Evolutionary conservation across 2,329 filamentous ascomycete genomes (phyloP).

Genomic region (Karstenula rhodostoma): DNA sequence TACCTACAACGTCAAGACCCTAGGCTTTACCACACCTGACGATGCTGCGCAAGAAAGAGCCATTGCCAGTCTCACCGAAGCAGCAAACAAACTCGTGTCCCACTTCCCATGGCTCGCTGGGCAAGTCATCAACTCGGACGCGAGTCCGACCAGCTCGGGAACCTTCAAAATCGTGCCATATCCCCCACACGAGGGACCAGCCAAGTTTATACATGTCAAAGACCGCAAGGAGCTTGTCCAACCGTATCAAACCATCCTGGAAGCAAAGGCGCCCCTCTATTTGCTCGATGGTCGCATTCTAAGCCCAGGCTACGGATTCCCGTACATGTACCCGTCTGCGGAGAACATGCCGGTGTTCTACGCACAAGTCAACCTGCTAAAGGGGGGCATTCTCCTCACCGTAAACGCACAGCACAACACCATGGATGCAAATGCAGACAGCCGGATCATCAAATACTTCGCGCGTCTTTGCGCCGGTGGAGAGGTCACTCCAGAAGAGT

Average conservation of each 20-base stretch:
- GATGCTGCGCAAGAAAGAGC: conserved; percentile 6
- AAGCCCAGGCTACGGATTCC: conserved; percentile 3
- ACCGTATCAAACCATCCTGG: neutral
- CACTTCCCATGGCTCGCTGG: conserved; percentile 5
- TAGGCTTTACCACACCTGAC: neutral
- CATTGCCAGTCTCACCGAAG: neutral
- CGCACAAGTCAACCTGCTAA: neutral
- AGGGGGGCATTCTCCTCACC: conserved; percentile 4
- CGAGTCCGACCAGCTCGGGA: neutral
- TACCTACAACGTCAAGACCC: conserved; percentile 3
- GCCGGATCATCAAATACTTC: conserved; percentile 1
- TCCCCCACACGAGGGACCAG: conserved; percentile 4
- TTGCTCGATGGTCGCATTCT: conserved; percentile 7
- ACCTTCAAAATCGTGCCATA: conserved; percentile 1
- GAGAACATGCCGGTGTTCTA: conserved; percentile 3
- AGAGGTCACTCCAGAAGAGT: neutral
- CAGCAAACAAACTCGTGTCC: conserved; percentile 2
- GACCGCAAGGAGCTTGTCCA: neutral
- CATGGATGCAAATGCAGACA: conserved; percentile 9
- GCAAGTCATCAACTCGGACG: conserved; percentile 3
- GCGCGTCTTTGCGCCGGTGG: neutral
- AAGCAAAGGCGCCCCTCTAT: conserved; percentile 3
- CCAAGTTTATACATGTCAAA: conserved; percentile 4
- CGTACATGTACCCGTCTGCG: conserved; percentile 6
- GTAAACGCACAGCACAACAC: neutral